These are phyloP conservation scores for Dryadomyces sulphureus DNA, from an alignment of 2,329 filamentous ascomycete genomes.

Conservation along the genomic window DNA sequence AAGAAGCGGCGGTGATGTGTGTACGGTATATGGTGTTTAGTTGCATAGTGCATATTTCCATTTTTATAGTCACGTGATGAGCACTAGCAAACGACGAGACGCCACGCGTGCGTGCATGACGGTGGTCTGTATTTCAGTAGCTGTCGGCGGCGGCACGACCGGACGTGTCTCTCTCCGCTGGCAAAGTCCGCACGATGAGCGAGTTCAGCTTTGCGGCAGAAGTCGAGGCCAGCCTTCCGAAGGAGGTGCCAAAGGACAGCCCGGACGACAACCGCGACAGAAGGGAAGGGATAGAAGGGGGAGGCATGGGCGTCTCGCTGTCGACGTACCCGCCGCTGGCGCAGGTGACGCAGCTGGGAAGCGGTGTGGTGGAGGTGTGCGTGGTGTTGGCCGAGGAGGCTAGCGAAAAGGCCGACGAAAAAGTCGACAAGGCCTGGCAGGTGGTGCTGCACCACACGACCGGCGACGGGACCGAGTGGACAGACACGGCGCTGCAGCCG, in stretches of 20 bases:
- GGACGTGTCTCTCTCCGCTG: background rate
- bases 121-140: background rate
- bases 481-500: constrained; percentile 31
- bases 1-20: constrained; percentile 28
- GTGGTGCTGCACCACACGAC: constrained; percentile 56
- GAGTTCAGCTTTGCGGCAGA: constrained; percentile 10
- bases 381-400: constrained; percentile 52
- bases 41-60: background rate
- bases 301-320: constrained; percentile 4
- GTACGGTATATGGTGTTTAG: no score
- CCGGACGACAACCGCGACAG: background rate
- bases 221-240: constrained; percentile 9
- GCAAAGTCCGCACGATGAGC: background rate
- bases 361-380: constrained; percentile 24
- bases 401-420: constrained; percentile 56
- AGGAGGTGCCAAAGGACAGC: background rate
- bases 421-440: constrained; percentile 41
- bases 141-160: no score
- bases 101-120: background rate
- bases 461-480: constrained; percentile 19
- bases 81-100: background rate
- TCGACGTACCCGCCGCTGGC: constrained; percentile 55
- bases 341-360: constrained; percentile 49
- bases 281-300: background rate
- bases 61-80: background rate